Evolutionary conservation across 768 basidiomycete species (phyloP).

Genomic region (Boletellus sp.): DNA sequence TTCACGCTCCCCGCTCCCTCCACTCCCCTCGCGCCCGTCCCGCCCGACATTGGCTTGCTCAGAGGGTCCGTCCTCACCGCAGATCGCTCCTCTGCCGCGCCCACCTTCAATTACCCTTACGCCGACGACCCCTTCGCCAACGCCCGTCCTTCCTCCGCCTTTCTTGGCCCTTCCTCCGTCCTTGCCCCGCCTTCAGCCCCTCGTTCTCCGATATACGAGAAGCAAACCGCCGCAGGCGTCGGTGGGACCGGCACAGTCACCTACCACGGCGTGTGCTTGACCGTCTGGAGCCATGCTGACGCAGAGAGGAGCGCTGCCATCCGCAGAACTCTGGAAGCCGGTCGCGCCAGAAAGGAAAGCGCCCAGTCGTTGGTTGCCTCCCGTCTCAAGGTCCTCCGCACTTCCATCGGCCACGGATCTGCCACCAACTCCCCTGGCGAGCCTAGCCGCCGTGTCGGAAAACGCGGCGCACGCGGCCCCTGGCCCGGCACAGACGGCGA

Average conservation of each 20-base stretch:
- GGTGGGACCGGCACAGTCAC: constrained; percentile 44
- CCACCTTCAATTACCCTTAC: constrained; percentile 71
- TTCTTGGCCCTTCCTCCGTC: constrained; percentile 72
- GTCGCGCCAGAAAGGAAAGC: constrained; percentile 74
- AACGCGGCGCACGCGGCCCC: constrained; percentile 59
- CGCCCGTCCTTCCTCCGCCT: constrained; percentile 73
- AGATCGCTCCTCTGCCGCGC: constrained; percentile 60
- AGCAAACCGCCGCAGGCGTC: constrained; percentile 34
- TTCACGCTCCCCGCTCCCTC: constrained; percentile 78
- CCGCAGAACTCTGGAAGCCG: constrained; percentile 75
- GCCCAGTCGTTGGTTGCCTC: constrained; percentile 69
- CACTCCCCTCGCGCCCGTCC: constrained; percentile 72
- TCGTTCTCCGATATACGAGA: constrained; percentile 31
- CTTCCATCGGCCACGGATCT: constrained; percentile 45
- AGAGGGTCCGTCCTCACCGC: constrained; percentile 72
- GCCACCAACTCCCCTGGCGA: constrained; percentile 44
- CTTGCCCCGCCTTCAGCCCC: constrained; percentile 37
- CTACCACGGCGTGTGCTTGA: constrained; percentile 89
- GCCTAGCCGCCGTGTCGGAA: constrained; percentile 56
- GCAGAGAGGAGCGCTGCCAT: constrained; percentile 82
- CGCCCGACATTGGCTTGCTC: constrained; percentile 55
- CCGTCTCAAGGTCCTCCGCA: constrained; percentile 61
- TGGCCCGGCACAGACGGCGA: constrained; percentile 68
- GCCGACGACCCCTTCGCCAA: constrained; percentile 65
- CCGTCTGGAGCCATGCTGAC: constrained; percentile 95